Evolutionary conservation across 331 rosid species (phyloP).

Genomic region (Quercus lobata): DNA sequence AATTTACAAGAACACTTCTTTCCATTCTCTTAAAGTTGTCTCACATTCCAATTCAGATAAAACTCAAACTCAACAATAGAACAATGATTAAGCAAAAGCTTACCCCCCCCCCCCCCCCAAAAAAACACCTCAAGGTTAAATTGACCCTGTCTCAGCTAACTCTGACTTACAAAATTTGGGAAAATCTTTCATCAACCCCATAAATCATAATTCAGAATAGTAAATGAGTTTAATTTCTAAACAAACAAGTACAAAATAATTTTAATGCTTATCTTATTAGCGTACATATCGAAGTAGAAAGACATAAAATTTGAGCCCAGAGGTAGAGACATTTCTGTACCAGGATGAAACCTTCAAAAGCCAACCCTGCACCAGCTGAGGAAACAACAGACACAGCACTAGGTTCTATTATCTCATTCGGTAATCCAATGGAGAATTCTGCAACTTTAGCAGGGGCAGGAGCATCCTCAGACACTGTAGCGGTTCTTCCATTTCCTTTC

Average conservation of each 20-base stretch:
- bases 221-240: neutral
- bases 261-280: neutral
- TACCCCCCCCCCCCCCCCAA: neutral
- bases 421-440: slow-evolving; percentile 4
- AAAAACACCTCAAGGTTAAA: neutral
- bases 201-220: slow-evolving; percentile 5
- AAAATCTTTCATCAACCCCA: slow-evolving; percentile 15
- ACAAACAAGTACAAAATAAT: no score
- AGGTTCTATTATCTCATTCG: slow-evolving; percentile 8
- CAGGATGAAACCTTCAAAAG: slow-evolving; percentile 15
- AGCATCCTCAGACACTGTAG: neutral
- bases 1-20: neutral
- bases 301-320: neutral
- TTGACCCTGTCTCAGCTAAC: slow-evolving; percentile 12
- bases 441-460: neutral
- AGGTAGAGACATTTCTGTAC: slow-evolving; percentile 4
- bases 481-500: neutral
- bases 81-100: slow-evolving; percentile 13
- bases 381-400: neutral
- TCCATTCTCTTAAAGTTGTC: neutral
- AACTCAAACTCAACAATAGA: neutral
- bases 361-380: slow-evolving; percentile 8
- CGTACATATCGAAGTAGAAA: neutral
- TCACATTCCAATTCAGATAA: slow-evolving; percentile 4
- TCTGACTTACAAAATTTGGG: slow-evolving; percentile 11